Percentiles rank a stretch among this genome's conserved stretches.
These are phyloP conservation scores for Geosmithia morbida DNA, from an alignment of 2,329 filamentous ascomycete genomes.

Conservation along the genomic window DNA sequence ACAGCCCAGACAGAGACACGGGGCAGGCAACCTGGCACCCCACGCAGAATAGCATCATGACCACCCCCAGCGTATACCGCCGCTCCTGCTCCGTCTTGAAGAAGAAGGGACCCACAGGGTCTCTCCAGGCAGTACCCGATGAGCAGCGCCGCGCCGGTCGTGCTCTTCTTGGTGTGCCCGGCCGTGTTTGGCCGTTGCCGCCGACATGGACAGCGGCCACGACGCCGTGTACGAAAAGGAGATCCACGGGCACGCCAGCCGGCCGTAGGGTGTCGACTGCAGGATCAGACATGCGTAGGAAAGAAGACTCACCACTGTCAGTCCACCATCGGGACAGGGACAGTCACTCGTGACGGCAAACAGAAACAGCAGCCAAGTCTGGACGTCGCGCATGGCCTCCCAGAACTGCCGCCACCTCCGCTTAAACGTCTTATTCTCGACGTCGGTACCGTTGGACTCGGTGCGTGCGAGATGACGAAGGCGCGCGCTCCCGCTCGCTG, in stretches of 20 bases:
- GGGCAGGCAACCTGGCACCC: not conserved
- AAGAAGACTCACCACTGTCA: constrained; percentile 3
- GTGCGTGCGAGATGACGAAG: constrained; percentile 49
- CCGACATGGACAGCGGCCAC: not conserved
- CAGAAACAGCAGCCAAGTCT: constrained; percentile 37
- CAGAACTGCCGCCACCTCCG: constrained; percentile 29
- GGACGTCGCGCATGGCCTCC: constrained; percentile 34
- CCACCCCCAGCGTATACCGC: constrained; percentile 26
- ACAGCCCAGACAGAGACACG: not conserved
- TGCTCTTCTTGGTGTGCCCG: constrained; percentile 6
- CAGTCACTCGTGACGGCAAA: constrained; percentile 35
- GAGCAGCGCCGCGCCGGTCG: constrained; percentile 36
- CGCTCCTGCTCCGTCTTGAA: constrained; percentile 34
- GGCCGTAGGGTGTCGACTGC: constrained; percentile 4
- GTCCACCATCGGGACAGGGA: constrained; percentile 41
- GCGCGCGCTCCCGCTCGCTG: constrained; percentile 42
- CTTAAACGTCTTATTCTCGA: constrained; percentile 25
- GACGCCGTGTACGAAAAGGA: constrained; percentile 3
- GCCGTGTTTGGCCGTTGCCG: constrained; percentile 4
- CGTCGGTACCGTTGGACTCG: constrained; percentile 33
- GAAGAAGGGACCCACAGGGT: constrained; percentile 40
- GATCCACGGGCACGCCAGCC: constrained; percentile 3
- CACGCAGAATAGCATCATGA: not conserved
- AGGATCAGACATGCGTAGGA: constrained; percentile 1
- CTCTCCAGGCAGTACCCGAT: constrained; percentile 39